Evolutionary conservation across 305 asterid species (phyloP).

Genomic region (Petunia hybrid): DNA sequence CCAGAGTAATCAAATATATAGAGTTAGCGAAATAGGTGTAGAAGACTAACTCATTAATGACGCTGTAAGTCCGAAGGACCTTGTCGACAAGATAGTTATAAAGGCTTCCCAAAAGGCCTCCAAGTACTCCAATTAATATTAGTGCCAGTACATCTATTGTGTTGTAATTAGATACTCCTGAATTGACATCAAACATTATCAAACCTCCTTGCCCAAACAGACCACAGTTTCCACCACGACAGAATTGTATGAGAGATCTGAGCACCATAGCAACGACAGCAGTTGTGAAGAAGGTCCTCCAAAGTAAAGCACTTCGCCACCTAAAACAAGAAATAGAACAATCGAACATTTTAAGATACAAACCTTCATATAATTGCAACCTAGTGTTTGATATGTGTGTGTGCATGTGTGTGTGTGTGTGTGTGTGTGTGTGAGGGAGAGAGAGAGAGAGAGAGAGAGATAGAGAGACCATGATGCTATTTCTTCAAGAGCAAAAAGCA

Average conservation of each 20-base stretch:
- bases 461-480: constrained; percentile 86
- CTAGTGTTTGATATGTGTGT: not conserved
- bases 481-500: constrained; percentile 98
- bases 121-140: constrained; percentile 77
- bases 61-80: constrained; percentile 77
- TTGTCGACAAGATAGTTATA: constrained; percentile 55
- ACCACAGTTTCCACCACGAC: constrained; percentile 84
- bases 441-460: constrained; percentile 38
- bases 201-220: constrained; percentile 81
- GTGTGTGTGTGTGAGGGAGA: not conserved
- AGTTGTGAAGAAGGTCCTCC: constrained; percentile 98
- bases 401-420: not conserved
- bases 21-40: not conserved
- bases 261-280: constrained; percentile 94
- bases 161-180: constrained; percentile 60
- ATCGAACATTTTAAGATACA: constrained; percentile 19
- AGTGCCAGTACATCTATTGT: constrained; percentile 79
- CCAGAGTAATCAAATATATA: constrained; percentile 3
- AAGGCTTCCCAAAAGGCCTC: constrained; percentile 86
- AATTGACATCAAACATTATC: constrained; percentile 36
- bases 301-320: constrained; percentile 47
- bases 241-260: constrained; percentile 67
- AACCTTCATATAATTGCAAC: not conserved
- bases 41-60: constrained; percentile 74
- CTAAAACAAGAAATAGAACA: constrained; percentile 22